Conservation (phyloP, 495 filamentous ascomycete genomes). For the Aspergillus funiculosus region DNA sequence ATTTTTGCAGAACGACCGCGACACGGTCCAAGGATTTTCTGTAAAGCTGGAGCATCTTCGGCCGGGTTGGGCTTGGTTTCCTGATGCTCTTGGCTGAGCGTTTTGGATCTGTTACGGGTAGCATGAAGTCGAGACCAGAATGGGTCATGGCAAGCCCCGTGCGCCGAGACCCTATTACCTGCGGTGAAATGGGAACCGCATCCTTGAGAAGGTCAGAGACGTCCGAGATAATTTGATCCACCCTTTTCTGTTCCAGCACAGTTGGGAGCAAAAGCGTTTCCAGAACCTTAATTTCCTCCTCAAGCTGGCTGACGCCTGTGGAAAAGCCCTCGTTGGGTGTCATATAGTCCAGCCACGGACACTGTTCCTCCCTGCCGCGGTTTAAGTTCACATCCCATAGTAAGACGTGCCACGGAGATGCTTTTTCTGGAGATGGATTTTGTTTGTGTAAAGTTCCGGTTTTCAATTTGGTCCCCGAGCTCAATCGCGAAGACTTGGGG, state of each 20-base stretch:
- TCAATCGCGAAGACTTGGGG: too few species aligned
- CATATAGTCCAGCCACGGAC: constrained; percentile 31
- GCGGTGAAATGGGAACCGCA: constrained; percentile 24
- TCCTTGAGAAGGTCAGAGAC: constrained; percentile 20
- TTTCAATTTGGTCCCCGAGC: too few species aligned
- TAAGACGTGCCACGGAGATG: too few species aligned
- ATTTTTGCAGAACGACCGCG: constrained; percentile 15
- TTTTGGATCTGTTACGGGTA: constrained; percentile 24
- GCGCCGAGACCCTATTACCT: constrained; percentile 46
- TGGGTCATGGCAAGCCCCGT: constrained; percentile 48
- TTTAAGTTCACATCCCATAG: too few species aligned
- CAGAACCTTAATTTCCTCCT: constrained; percentile 44
- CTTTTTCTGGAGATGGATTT: too few species aligned
- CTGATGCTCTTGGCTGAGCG: constrained; percentile 19
- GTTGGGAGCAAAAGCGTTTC: constrained; percentile 39
- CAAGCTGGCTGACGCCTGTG: constrained; percentile 27
- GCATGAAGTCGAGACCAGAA: constrained; percentile 48
- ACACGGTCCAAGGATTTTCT: constrained; percentile 22
- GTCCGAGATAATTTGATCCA: constrained; percentile 26
- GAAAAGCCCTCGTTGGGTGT: background rate
- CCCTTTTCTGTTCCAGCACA: constrained; percentile 24
- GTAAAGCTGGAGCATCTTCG: constrained; percentile 23
- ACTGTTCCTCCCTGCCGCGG: constrained; percentile 15
- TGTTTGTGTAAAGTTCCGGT: too few species aligned
- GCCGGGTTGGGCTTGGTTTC: constrained; percentile 31